Evolutionary conservation across 495 filamentous ascomycete genomes (phyloP), one percentile per base, ranked within the genome.

Genomic region (Aspergillus kassunensis): DNA sequence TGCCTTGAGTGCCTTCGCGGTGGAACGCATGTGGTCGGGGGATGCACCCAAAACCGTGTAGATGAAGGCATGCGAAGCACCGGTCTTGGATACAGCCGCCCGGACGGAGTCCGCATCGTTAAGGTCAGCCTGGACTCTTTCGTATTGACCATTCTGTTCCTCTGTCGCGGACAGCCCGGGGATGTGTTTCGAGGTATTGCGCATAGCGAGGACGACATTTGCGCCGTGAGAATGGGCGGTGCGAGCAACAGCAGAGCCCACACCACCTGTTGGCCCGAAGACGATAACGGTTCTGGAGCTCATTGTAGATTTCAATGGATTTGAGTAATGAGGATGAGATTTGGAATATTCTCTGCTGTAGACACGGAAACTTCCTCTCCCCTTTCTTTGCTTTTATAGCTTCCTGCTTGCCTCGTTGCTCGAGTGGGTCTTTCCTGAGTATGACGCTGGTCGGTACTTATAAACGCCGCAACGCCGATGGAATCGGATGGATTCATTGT

Each of bases 231-330:
- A 11, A 60, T 78, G 47, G 66, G 79, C 65, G 62, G 69, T 31
- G 68, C 69, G 56, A 63, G 75, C 55, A 65, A 73, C 41, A 61
- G 68, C 46, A 62, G 69, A 67, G 33, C 48, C 64, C n/a, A 67
- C 58, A 19, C 30, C 46, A 10, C 62, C 62, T 10, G 64, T 65
- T 10, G 64, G 44, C n/a, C 64, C 64, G 31, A 67, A 67, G 40
- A 67, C 41, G 30, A 67, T 58, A 9, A 60, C 55, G 3, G 44
- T 46, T 37, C 31, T 44, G 29, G 30, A 16, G 11, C 31, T 46
- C 39, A 39, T 46, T 23, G 8, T 42, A 4, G 24, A n/a, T 9
- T 31, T 31, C 1, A 11, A 18, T 31, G 42, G 24, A 33, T 3
- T 33, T 33, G 30, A 33, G 9, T 33, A n/a, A 9, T n/a, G 12